Evolutionary conservation across 176 grass and related monocot genomes (phyloP).

Genomic region (Carex pumila): DNA sequence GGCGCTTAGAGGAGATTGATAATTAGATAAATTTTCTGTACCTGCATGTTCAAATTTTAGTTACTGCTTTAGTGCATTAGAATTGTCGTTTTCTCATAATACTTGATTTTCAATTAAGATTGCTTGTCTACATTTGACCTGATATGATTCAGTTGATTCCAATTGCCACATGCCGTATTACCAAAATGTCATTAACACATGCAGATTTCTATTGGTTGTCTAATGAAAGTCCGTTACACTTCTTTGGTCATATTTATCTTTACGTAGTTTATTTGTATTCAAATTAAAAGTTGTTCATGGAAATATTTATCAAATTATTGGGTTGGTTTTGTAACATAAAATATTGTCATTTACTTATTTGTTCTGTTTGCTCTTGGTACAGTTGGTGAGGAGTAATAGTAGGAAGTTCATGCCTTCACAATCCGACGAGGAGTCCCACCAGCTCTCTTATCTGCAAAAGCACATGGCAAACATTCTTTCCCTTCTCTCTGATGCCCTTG

Average conservation of each 20-base stretch:
- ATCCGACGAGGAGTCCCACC: slow-evolving; percentile 89
- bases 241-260: background rate
- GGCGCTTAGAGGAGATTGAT: background rate
- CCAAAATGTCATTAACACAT: background rate
- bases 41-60: background rate
- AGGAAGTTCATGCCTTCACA: slow-evolving; percentile 89
- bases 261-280: background rate
- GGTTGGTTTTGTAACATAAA: background rate
- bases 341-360: background rate
- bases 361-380: background rate
- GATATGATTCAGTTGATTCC: background rate
- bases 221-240: background rate
- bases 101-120: background rate
- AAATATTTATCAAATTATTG: background rate
- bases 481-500: slow-evolving; percentile 64
- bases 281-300: too few relatives aligned
- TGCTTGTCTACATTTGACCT: background rate
- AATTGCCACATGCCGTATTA: background rate
- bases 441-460: slow-evolving; percentile 92
- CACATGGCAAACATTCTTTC: slow-evolving; percentile 85
- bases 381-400: slow-evolving; percentile 98
- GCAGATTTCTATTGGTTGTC: background rate
- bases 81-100: background rate
- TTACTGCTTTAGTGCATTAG: background rate
- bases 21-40: background rate